Conservation (phyloP, 345 rosid genomes). For the Lenwebbia sp. region DNA sequence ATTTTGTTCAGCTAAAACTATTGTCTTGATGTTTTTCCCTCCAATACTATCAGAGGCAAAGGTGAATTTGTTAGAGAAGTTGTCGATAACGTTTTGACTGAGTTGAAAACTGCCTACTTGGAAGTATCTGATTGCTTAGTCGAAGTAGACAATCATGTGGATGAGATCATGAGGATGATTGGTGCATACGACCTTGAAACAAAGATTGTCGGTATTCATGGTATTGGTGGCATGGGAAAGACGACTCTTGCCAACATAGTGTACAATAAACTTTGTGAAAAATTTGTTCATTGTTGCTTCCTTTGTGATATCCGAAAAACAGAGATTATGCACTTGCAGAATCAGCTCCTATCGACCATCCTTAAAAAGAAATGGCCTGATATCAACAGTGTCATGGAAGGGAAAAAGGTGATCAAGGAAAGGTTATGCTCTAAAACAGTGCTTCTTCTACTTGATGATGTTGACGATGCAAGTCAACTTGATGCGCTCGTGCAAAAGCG, state of each 20-base stretch:
- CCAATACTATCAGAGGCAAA: not conserved
- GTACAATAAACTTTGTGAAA: not conserved
- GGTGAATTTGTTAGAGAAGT: not conserved
- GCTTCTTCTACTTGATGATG: not conserved
- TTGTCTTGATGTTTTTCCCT: not conserved
- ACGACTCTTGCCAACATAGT: not conserved
- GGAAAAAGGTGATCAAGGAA: not conserved
- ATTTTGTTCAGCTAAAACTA: no score
- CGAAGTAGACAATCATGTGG: not conserved
- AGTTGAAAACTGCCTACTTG: not conserved
- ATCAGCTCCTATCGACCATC: not conserved
- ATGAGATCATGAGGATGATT: not conserved
- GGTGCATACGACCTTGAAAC: not conserved
- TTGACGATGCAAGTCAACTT: not conserved
- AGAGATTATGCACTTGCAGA: no score
- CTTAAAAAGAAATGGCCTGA: not conserved
- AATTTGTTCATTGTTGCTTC: not conserved
- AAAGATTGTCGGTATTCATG: not conserved
- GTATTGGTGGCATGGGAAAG: not conserved
- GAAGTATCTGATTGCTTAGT: not conserved
- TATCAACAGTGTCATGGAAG: not conserved
- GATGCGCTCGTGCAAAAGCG: not conserved
- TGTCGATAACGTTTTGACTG: not conserved
- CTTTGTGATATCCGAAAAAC: not conserved
- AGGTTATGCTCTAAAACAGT: not conserved